These are phyloP conservation scores for Carpinus fangiana DNA, from an alignment of 306 rosid species.

Conservation along the genomic window DNA sequence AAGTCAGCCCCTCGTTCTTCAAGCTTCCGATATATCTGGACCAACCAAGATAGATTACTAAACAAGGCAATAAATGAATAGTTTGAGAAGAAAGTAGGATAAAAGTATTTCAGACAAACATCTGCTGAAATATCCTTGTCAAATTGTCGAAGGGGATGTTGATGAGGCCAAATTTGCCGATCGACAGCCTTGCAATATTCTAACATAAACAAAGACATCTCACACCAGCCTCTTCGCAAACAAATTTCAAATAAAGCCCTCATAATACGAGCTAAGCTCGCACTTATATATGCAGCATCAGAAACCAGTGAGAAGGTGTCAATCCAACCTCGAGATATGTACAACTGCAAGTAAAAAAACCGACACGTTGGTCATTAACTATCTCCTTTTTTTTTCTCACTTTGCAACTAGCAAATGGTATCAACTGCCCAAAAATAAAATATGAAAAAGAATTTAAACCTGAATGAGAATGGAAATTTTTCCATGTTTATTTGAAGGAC, in stretches of 20 bases:
- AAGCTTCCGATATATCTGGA: conserved; percentile 73
- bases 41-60: conserved; percentile 29
- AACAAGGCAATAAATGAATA: conserved; percentile 19
- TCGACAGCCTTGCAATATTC: conserved; percentile 98
- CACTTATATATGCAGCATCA: conserved; percentile 96
- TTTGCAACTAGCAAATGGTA: conserved; percentile 1
- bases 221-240: conserved; percentile 91
- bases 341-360: conserved; percentile 62
- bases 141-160: conserved; percentile 92
- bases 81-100: conserved; percentile 24
- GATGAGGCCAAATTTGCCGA: conserved; percentile 95
- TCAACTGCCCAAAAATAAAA: conserved; percentile 5
- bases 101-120: conserved; percentile 49
- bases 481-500: conserved; percentile 94
- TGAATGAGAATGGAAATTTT: conserved; percentile 93
- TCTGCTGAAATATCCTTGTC: conserved; percentile 81
- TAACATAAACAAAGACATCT: conserved; percentile 88
- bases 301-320: conserved; percentile 87
- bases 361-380: conserved; percentile 23
- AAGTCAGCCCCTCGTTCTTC: conserved; percentile 88
- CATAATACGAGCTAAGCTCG: conserved; percentile 93
- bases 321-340: conserved; percentile 86
- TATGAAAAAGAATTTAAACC: conserved; percentile 35
- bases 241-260: conserved; percentile 95
- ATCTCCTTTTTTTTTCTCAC: conserved; percentile 10